Conservation (phyloP, 768 basidiomycete species). For the Tulasnella sp. region DNA sequence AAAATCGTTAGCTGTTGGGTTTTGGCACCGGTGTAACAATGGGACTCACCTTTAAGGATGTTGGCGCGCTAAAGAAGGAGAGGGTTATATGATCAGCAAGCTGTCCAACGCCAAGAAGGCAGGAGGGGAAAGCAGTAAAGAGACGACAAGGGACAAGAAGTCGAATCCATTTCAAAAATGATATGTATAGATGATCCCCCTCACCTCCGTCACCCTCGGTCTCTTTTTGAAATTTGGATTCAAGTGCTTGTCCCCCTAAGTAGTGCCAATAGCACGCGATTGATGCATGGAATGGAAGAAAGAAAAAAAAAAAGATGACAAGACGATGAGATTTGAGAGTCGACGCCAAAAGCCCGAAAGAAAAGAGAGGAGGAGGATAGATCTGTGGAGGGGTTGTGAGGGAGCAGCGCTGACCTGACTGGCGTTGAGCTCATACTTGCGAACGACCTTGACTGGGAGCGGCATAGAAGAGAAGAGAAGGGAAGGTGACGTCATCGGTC, state of each 20-base stretch:
- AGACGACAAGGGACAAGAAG: background rate
- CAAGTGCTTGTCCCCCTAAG: constrained; percentile 76
- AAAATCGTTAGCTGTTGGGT: background rate
- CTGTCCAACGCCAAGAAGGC: constrained; percentile 12
- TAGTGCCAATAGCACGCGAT: constrained; percentile 3
- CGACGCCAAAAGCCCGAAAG: constrained; percentile 17
- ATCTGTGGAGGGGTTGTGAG: background rate
- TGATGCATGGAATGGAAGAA: constrained; percentile 24
- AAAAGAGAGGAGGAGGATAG: constrained; percentile 4
- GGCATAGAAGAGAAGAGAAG: background rate
- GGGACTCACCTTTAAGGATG: constrained; percentile 75
- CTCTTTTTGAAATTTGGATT: constrained; percentile 92
- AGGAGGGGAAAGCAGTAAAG: constrained; percentile 21
- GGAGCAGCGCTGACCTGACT: constrained; percentile 60
- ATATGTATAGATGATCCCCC: constrained; percentile 20
- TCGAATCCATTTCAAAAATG: background rate
- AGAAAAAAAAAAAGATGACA: constrained; percentile 17
- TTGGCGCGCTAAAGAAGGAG: constrained; percentile 66
- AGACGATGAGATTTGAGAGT: constrained; percentile 12
- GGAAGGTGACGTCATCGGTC: background rate
- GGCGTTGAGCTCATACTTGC: constrained; percentile 83
- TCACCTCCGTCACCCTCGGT: constrained; percentile 97
- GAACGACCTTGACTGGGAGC: constrained; percentile 81
- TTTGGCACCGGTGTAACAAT: background rate
- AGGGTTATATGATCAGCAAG: constrained; percentile 19